These are phyloP conservation scores for Lathyrus aphaca DNA, from an alignment of 306 rosid genomes.

Conservation along the genomic window DNA sequence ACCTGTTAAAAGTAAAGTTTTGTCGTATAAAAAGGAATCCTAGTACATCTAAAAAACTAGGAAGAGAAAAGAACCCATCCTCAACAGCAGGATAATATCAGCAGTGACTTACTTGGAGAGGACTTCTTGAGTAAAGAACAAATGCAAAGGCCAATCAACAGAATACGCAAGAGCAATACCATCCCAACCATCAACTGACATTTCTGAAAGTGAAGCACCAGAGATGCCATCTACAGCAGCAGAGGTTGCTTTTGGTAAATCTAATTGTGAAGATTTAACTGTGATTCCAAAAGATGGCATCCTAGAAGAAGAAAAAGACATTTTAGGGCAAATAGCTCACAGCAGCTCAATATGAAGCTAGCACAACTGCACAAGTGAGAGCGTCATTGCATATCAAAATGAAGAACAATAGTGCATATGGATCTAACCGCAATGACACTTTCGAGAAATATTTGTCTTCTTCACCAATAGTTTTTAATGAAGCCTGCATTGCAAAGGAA, in stretches of 20 bases:
- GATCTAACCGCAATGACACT: slow-evolving; percentile 80
- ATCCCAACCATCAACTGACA: slow-evolving; percentile 92
- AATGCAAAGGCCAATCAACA: slow-evolving; percentile 96
- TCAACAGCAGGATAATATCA: slow-evolving; percentile 28
- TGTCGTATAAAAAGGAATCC: no score
- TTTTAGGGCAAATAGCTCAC: slow-evolving; percentile 25
- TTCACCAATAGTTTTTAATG: slow-evolving; percentile 85
- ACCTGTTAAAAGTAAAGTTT: slow-evolving; percentile 51
- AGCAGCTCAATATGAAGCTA: slow-evolving; percentile 35
- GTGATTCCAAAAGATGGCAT: slow-evolving; percentile 90
- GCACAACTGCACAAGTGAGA: neutral
- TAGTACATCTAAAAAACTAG: no score
- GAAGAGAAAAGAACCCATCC: slow-evolving; percentile 39
- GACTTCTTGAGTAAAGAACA: slow-evolving; percentile 94
- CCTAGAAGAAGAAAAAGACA: slow-evolving; percentile 51
- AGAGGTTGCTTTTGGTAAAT: slow-evolving; percentile 57
- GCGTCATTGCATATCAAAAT: slow-evolving; percentile 14
- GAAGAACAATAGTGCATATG: slow-evolving; percentile 28
- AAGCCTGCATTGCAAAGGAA: slow-evolving; percentile 68
- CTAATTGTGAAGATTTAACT: slow-evolving; percentile 71
- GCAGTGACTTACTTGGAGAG: slow-evolving; percentile 79
- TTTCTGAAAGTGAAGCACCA: slow-evolving; percentile 61
- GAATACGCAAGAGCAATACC: slow-evolving; percentile 92
- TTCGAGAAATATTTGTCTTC: slow-evolving; percentile 87
- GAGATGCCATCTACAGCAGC: slow-evolving; percentile 53